Evolutionary conservation across 306 rosid genomes (phyloP), one percentile per base, ranked within the genome.

Genomic region (Pyrus communis): DNA sequence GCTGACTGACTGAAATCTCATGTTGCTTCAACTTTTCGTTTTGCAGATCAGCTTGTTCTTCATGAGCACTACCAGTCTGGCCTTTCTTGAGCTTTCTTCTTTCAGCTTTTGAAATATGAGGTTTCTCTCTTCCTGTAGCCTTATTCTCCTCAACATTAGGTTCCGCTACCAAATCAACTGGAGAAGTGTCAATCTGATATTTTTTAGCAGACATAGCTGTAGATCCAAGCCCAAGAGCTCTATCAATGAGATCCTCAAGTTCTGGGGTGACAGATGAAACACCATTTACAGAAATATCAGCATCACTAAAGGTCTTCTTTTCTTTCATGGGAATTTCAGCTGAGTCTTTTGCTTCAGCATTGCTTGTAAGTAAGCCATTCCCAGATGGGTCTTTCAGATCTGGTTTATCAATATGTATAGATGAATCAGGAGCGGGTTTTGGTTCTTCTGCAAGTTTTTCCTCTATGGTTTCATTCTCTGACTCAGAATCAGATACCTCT

Each of bases 171-270:
- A 52, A 64, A 89, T 87, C 90, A 82, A 72, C 84, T 52, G 76
- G 85, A 75, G 92, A 81, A 46, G 83, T 70, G 77, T 90, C 91
- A 58, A 73, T 42, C 68, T 69, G 84, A 80, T 87, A 86, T 69
- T 54, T 85, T 78, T 84, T 89, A 85, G 81, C 69, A 64, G 88
- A 70, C 77, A 76, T 80, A 81, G 86, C 79, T 40, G 88, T 84
- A 81, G 96, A 89, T 75, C 99, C 99, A 87, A 95, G 92, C 80
- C 85, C 97, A 75, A 95, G 92, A 73, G 99, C 93, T 80, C 88
- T 89, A 86, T 95, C 99, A 68, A 95, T 73, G 63, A 95, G 97
- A 79, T 95, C 97, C 86, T 95, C 99, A 57, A 95, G 97, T 83
- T 88, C 91, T 58, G 91, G 88, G 42, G 85, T 79, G 75, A 86